Percentiles rank a stretch among this genome's conserved stretches.
These are phyloP conservation scores for Panicum virgatum DNA, from an alignment of 202 grass and related monocot species.

Conservation along the genomic window DNA sequence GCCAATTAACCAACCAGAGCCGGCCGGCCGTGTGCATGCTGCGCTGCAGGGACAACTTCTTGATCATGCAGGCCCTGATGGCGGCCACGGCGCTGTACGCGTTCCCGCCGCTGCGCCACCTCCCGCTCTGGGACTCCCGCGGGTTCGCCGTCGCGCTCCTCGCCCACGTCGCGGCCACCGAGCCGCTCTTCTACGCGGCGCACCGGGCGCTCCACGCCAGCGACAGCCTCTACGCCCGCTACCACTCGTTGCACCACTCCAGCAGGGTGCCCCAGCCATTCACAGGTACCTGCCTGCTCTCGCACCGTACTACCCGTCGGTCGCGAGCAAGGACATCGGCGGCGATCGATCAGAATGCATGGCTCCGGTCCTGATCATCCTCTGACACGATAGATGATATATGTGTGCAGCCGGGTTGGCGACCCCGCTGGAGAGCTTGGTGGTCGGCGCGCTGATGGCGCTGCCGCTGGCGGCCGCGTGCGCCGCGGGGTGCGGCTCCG, in stretches of 20 bases:
- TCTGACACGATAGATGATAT: too few relatives aligned
- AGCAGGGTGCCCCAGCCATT: conserved; percentile 66
- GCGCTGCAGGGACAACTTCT: conserved; percentile 98
- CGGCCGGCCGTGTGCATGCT: too few relatives aligned
- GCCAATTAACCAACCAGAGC: too few relatives aligned
- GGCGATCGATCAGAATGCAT: too few relatives aligned
- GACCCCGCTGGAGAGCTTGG: conserved; percentile 69
- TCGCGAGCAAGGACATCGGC: too few relatives aligned
- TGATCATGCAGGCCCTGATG: conserved; percentile 69
- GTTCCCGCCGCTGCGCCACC: conserved; percentile 55
- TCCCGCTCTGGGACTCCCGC: conserved; percentile 62
- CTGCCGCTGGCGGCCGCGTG: conserved; percentile 54
- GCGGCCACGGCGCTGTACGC: conserved; percentile 47
- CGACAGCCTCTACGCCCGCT: conserved; percentile 56
- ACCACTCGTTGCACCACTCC: conserved; percentile 89
- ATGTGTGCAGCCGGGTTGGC: conserved; percentile 52
- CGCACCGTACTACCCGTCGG: too few relatives aligned
- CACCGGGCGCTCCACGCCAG: conserved; percentile 64
- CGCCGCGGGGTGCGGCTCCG: conserved; percentile 53
- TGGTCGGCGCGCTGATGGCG: conserved; percentile 52
- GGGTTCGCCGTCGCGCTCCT: conserved; percentile 45
- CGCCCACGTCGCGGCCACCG: conserved; percentile 61
- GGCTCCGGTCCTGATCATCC: too few relatives aligned
- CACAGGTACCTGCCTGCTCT: conserved; percentile 1
- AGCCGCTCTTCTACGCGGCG: conserved; percentile 70